Evolutionary conservation across 345 rosid genomes (phyloP), one percentile per base, ranked within the genome.

Genomic region (Aegle marmelos): DNA sequence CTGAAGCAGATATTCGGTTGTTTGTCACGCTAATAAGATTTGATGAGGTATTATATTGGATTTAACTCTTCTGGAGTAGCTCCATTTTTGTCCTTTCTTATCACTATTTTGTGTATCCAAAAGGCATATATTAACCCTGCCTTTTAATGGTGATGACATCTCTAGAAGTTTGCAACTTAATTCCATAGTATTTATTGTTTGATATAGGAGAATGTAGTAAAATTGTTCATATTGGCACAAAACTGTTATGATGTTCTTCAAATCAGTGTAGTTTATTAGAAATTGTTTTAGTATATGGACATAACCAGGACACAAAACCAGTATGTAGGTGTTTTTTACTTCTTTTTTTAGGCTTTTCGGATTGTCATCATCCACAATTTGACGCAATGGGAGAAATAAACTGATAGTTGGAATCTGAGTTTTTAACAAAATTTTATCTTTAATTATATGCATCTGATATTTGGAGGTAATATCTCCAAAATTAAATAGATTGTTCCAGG

Each of bases 21-120:
- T 95, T 95, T 75, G 95, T 90, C 68, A 95, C 98, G 11, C 87
- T 95, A 31, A 90, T 95, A 84, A 92, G 98, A 90, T 95, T 93
- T 80, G 98, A 95, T 68, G 98, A 95, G 97, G 97, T 94, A 88
- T 53, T 7, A 57, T 56, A 24, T 57, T 39, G 7, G 33, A 25
- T 73, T 24, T 65, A 16, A 19, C 10, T 31, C 56, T 41, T 11
- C 5, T 45, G 5, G 13, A 63, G 9, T 24, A 45, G n/a, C 61
- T 53, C 31, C 22, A 28, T 1, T 28, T 39, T 33, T 4, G 2
- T 0, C 24, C n/a, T 1, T 2, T n/a, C 11, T 4, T 5, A 6
- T 30, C 64, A 11, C 48, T 21, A 11, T 70, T 57, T 57, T 34
- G 31, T 65, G 2, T 48, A n/a, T 53, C 53, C n/a, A 6, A 36